Evolutionary conservation across 2,329 filamentous ascomycete genomes (phyloP), one percentile per base, ranked within the genome.

Genomic region (Fusarium sp.): DNA sequence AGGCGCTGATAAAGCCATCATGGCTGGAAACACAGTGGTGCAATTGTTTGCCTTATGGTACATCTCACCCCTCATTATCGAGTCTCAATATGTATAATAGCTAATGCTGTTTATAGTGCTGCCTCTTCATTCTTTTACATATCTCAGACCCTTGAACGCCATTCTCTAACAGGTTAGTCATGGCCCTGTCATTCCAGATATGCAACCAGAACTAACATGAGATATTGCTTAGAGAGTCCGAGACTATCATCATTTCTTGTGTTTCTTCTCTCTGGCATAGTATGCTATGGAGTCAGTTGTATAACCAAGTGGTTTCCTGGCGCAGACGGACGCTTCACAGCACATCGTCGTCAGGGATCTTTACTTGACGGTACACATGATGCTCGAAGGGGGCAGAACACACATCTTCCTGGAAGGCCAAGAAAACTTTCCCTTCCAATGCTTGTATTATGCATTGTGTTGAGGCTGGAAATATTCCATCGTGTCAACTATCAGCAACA

Each of bases 381-480:
- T 15, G 76, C 81, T 22, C 74, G 81, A 30, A 84, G 83, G 72
- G 82, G 75, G 32, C 77, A 81, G 20, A 82, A 80, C 54, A 68
- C 75, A 26, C 77, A 78, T 42, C 70, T 85, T 11, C 86, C 87
- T 10, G 82, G 83, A 38, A 83, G 87, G 26, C 87, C 88, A 24
- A 82, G 85, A 41, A 82, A 84, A 17, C 85, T 84, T 63, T 86
- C 85, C 51, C 73, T 87, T 6, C 84, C 85, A 3, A 78, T 83
- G 18, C 76, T 89, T 22, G 79, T 87, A 14, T 45, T 83, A 10
- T 83, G 84, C 36, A 81, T 89, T 51, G 80, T 87, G 6, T 38
- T 86, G 14, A 84, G 88, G 9, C 76, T 89, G 22, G 86, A 88
- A 67, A 77, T 87, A 5, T 85, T 87, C 41, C 83, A 87, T 58